These are phyloP conservation scores for Gonapodya prolifera DNA, from an alignment of 192 early-diverging fungal species.

Conservation along the genomic window DNA sequence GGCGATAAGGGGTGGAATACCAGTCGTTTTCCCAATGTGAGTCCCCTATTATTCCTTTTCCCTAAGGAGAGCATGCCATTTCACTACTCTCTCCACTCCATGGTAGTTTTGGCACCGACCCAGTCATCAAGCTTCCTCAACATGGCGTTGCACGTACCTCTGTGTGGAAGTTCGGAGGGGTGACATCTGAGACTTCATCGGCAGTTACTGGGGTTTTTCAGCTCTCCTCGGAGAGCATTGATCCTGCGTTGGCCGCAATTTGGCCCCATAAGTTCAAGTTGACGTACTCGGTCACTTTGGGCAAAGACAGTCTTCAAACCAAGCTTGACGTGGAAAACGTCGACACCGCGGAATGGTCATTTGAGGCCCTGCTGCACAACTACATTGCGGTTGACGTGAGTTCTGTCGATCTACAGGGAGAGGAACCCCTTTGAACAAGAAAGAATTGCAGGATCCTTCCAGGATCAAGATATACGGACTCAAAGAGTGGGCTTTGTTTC, in stretches of 20 bases:
- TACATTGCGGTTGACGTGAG: neutral
- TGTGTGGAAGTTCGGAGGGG: neutral
- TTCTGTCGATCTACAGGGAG: no score
- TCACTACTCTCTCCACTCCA: conserved; percentile 69
- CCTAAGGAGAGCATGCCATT: conserved; percentile 16
- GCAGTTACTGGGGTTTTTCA: neutral
- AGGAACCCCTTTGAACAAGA: no score
- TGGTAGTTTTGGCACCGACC: conserved; percentile 39
- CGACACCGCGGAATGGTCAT: neutral
- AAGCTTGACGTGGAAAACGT: neutral
- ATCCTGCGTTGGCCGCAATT: neutral
- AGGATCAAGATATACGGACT: neutral
- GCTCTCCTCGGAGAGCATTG: neutral
- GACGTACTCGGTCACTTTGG: neutral
- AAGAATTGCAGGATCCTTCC: neutral
- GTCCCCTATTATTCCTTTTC: neutral
- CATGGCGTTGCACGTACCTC: conserved; percentile 54
- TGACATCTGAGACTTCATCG: neutral
- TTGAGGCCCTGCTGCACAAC: neutral
- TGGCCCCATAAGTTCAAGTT: neutral
- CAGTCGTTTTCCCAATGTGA: conserved; percentile 37
- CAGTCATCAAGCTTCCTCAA: conserved; percentile 46
- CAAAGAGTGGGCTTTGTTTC: neutral
- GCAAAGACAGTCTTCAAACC: neutral
- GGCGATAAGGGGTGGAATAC: conserved; percentile 29